Evolutionary conservation across 306 rosid genomes (phyloP).

Genomic region (Cotoneaster glaucophyllus): DNA sequence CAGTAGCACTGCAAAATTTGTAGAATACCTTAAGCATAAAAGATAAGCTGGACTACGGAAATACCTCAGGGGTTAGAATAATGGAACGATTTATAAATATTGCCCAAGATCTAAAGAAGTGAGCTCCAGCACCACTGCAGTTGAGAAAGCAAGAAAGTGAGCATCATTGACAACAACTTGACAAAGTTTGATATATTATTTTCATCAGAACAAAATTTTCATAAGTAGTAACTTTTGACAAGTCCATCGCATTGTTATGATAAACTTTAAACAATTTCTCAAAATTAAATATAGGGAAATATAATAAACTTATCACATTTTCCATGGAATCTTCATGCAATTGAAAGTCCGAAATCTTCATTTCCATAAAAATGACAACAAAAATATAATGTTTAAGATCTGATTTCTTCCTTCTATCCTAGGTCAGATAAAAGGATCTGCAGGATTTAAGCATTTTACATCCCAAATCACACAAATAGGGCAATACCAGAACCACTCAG

Average conservation of each 20-base stretch:
- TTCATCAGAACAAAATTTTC: background rate
- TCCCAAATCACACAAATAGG: background rate
- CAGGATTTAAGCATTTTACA: background rate
- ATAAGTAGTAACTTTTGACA: background rate
- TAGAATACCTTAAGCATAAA: slow-evolving; percentile 4
- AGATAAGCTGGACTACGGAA: slow-evolving; percentile 3
- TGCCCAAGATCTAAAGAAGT: slow-evolving; percentile 87
- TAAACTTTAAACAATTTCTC: background rate
- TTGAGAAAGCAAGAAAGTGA: slow-evolving; percentile 12
- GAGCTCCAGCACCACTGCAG: slow-evolving; percentile 95
- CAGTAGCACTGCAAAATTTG: background rate
- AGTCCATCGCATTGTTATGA: background rate
- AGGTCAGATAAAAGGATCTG: background rate
- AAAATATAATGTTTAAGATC: background rate
- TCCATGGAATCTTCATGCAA: background rate
- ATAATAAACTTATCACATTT: background rate
- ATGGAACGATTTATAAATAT: slow-evolving; percentile 80
- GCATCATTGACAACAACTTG: background rate
- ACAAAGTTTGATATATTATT: background rate
- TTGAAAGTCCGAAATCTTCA: background rate
- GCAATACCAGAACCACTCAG: background rate
- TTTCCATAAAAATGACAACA: background rate
- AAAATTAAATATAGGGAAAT: background rate
- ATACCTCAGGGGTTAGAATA: slow-evolving; percentile 91
- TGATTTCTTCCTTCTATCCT: background rate